phyloP scores from a whole-genome alignment of 768 basidiomycete species.

The Tephrocybe sp. region DNA sequence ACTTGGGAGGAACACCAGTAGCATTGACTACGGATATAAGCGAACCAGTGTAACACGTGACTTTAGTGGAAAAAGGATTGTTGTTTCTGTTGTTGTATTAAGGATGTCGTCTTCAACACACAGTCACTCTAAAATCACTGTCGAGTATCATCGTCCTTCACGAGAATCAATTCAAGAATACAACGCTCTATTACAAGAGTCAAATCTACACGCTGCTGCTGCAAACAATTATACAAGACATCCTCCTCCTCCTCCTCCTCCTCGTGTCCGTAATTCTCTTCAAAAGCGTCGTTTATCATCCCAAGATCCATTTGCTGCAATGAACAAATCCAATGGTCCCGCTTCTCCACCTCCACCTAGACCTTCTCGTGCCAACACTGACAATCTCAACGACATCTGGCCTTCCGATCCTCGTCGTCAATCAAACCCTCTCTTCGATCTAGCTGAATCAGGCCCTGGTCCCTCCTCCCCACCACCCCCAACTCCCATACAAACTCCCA shows the following conservation, averaged over 20 bases:
- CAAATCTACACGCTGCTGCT: slow-evolving; percentile 52
- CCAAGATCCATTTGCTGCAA: slow-evolving; percentile 57
- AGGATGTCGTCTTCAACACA: slow-evolving; percentile 34
- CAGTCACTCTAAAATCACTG: slow-evolving; percentile 60
- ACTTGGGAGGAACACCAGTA: slow-evolving; percentile 19
- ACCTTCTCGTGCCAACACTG: slow-evolving; percentile 83
- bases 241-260: slow-evolving; percentile 31
- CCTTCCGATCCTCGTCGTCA: slow-evolving; percentile 47
- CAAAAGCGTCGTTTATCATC: slow-evolving; percentile 55
- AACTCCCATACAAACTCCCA: slow-evolving; percentile 1
- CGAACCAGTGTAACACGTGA: slow-evolving; percentile 18
- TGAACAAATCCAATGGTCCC: slow-evolving; percentile 25
- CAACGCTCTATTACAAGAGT: slow-evolving; percentile 65
- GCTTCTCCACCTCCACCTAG: slow-evolving; percentile 62
- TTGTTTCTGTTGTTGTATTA: neutral
- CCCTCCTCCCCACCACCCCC: neutral
- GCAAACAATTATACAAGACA: slow-evolving; percentile 38
- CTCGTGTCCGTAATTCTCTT: slow-evolving; percentile 50
- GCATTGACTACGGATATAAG: slow-evolving; percentile 14
- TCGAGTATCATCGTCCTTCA: slow-evolving; percentile 76
- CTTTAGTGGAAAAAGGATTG: neutral
- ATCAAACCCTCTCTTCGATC: slow-evolving; percentile 47
- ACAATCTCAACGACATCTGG: slow-evolving; percentile 74
- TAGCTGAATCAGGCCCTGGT: slow-evolving; percentile 30
- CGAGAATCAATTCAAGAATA: slow-evolving; percentile 78